These are phyloP conservation scores for Stachybotrys chlorohalonatus DNA, from an alignment of 2,329 filamentous ascomycete genomes.

Conservation along the genomic window DNA sequence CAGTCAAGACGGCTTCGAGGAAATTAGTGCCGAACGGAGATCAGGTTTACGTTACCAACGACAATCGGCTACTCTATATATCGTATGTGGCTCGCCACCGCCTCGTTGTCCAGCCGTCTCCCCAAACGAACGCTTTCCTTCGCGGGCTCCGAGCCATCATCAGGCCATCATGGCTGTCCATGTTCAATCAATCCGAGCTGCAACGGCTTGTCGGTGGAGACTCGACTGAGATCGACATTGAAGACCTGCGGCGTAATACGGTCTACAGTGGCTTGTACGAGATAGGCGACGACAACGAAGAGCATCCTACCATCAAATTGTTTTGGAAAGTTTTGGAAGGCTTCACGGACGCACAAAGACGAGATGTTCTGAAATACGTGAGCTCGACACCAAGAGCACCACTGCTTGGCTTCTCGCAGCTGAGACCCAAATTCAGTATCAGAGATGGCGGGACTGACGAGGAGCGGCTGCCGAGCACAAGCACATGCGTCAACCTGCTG, in stretches of 20 bases:
- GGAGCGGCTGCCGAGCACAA: slow-evolving; percentile 83
- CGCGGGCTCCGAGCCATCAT: slow-evolving; percentile 81
- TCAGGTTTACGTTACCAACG: slow-evolving; percentile 73
- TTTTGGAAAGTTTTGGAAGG: slow-evolving; percentile 87
- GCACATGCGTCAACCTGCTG: slow-evolving; percentile 89
- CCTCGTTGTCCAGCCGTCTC: slow-evolving; percentile 66
- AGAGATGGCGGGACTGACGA: slow-evolving; percentile 53
- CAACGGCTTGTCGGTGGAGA: slow-evolving; percentile 91
- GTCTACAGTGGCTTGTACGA: slow-evolving; percentile 80
- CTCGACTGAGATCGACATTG: slow-evolving; percentile 73
- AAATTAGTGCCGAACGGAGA: slow-evolving; percentile 72
- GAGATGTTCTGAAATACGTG: slow-evolving; percentile 90
- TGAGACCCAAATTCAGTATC: slow-evolving; percentile 83
- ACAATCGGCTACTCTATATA: slow-evolving; percentile 90
- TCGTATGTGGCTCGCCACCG: slow-evolving; percentile 84
- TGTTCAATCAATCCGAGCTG: slow-evolving; percentile 96
- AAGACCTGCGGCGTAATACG: slow-evolving; percentile 77
- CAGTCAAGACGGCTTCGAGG: slow-evolving; percentile 55
- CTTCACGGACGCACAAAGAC: slow-evolving; percentile 66
- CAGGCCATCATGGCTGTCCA: slow-evolving; percentile 84
- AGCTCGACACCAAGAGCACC: slow-evolving; percentile 89
- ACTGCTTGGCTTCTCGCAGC: slow-evolving; percentile 75
- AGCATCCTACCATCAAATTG: slow-evolving; percentile 75
- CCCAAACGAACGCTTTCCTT: slow-evolving; percentile 83
- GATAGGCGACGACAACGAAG: slow-evolving; percentile 78